Evolutionary conservation across 2,329 filamentous ascomycete species (phyloP).

Genomic region (Alternaria metachromatica): DNA sequence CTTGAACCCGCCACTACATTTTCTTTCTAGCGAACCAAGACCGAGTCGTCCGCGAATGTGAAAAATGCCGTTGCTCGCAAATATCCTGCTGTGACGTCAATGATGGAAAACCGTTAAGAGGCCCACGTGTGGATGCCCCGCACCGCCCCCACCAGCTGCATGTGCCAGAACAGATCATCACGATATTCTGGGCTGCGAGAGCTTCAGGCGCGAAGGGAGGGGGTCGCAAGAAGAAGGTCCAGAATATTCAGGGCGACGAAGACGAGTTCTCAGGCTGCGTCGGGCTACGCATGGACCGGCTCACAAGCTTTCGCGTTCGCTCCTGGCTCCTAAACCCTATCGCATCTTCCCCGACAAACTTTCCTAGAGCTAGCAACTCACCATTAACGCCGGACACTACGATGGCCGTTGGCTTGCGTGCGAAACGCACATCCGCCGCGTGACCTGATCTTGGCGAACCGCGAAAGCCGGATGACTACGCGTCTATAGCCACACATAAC

Average conservation of each 20-base stretch:
- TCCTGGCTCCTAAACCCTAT: neutral
- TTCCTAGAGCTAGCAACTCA: neutral
- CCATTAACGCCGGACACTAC: neutral
- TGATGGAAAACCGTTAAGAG: neutral
- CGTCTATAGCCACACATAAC: neutral
- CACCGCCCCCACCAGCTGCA: slow-evolving; percentile 1
- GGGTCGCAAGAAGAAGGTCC: neutral
- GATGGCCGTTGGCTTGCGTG: neutral
- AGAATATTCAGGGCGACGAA: neutral
- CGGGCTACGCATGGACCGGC: neutral
- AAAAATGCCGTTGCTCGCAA: neutral
- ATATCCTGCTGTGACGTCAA: slow-evolving; percentile 8
- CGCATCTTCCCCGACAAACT: neutral
- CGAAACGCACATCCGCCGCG: neutral
- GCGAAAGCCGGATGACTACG: neutral
- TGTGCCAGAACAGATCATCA: neutral
- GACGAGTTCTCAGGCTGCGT: neutral
- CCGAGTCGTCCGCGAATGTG: neutral
- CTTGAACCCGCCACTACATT: neutral
- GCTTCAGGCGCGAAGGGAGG: neutral
- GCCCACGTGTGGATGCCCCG: slow-evolving; percentile 10
- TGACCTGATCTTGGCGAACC: too few relatives aligned
- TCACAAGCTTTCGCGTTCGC: neutral
- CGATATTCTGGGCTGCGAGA: neutral
- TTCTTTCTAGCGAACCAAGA: neutral